Base-by-base conservation (phyloP, 2,329 filamentous ascomycete genomes). In the Epichloe sp. region DNA sequence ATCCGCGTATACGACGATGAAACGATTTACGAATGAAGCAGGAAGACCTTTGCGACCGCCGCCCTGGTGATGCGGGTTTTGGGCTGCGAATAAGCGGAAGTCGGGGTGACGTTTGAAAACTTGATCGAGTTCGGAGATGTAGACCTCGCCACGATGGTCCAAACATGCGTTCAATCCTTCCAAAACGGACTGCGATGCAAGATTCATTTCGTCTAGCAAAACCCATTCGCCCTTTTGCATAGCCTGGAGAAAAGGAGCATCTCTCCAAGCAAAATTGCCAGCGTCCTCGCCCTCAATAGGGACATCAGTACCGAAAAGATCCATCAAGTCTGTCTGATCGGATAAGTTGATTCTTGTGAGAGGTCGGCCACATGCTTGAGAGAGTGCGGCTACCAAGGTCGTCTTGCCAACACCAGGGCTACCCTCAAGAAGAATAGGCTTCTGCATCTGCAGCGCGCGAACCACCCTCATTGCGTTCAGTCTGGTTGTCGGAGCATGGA, bases 181-280 rank as follows among this genome's bases (percentile, higher is more conserved):
- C 1, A 98, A 78, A 2, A 98, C 90, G 4, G 91, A 95, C 64
- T 98, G 93, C 0, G 91, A 97, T 1, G 94, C 93, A 56, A 98
- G 71, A 61, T 98, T 98, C 93, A 98, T 98, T 71, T 98, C 93
- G 62, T 98, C 93, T 0, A 98, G 76, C 31, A 98, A 73, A 11
- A 98, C 93, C 93, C 93, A 98, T 59, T 95, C 87, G 31, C 93
- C 93, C 52, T 81, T 86, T 63, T 97, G 93, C 91, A 98, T 97
- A 0, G 93, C 93, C 63, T 88, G 86, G 19, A 98, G 72, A 63
- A 98, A 97, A 1, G 93, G 90, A 0, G 91, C 93, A 65, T 98
- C 91, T 58, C 89, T 81, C 93, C 93, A 98, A 1, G 87, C 85
- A 62, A 98, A 98, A 53, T 87, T 85, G 1, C 93, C 93, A 7